Evolutionary conservation across 75 land plant genomes (phyloP), one percentile per base, ranked within the genome.

Genomic region (Pseudotsuga menziesii): DNA sequence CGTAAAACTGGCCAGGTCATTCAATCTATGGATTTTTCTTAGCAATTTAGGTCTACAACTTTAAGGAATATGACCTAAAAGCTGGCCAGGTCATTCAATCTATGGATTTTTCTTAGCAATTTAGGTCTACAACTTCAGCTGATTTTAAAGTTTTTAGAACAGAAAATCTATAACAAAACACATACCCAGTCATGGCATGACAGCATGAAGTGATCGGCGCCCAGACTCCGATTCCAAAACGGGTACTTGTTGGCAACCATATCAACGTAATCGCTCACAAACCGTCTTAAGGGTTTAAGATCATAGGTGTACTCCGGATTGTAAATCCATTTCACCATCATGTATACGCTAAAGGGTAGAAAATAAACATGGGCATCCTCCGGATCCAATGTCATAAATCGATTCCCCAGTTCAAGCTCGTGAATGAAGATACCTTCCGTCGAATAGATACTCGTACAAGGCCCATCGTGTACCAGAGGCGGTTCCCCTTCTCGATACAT

Each of bases 181-280:
- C 54, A 48, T 73, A 93, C 98, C 98, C 98, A 95, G 78, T 95
- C 98, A 84, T 95, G 98, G 78, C 98, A 95, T 14, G 98, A 87
- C 57, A 95, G 82, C 89, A 95, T 95, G 86, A 95, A 93, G 74
- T 94, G 98, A 63, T 95, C 92, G 25, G 96, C 93, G 4, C 98
- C 98, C 0, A 60, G 76, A 56, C 85, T 89, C 36, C 86, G 79
- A 61, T 95, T 95, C 98, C 98, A 95, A 72, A 84, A 93, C 11
- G 93, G 85, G 79, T 95, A 82, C 44, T 81, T 89, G 20, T 80
- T 57, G 6, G 85, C 75, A 4, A 94, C 75, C 64, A 91, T 84
- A 15, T 76, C 75, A 17, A 94, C 81, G 56, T 94, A 94, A 76
- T 91, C 91, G 2, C 63, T 39, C 9, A 84, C 90, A 76, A 85